Base-by-base conservation (phyloP, 108 stramenopile species). In the Ochromonas danica region DNA sequence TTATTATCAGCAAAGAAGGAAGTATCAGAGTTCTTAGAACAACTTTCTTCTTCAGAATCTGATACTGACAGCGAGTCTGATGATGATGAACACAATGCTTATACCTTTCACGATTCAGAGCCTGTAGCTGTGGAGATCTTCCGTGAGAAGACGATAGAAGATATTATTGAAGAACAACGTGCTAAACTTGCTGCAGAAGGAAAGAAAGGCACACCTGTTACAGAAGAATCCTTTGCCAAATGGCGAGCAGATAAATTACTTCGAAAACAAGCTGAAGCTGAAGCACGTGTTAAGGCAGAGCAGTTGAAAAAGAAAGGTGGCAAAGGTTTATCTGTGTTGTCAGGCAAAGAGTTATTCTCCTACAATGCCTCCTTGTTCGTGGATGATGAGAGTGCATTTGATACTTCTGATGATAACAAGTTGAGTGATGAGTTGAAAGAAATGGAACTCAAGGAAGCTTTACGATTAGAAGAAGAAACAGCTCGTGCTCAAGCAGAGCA, bases 161-260 rank as follows among this genome's bases (percentile, higher is more conserved):
- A 84, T 61, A 10, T 71, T 40, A 84, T 84, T 78, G 83, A 84
- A 79, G 83, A 84, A 79, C 83, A 84, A 70, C 79, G 83, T 43
- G 70, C 81, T 35, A 84, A 84, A 71, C 78, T 84, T 30, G 41
- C 40, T 40, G n/a, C 1, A 28, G 43, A 84, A 81, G 83, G 82
- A n/a, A 84, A 83, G 38, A 61, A 79, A 70, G 82, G 30, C 14
- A 82, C 72, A 57, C 72, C 72, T 27, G 72, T 75, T 6, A 75
- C 72, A 75, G 72, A 17, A 57, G 72, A 75, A 41, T 57, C 72
- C 6, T 75, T 75, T 36, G 3, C 6, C 6, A 75, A 31, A 75
- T 75, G 72, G 72, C 36, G 72, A 41, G 10, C 3, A 39, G 45
- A 75, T 6, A 75, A 75, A 60, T 41, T 75, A 22, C 14, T 41